phyloP scores from a whole-genome alignment of 176 grass and related monocot species.

The Oryza brachyantha region DNA sequence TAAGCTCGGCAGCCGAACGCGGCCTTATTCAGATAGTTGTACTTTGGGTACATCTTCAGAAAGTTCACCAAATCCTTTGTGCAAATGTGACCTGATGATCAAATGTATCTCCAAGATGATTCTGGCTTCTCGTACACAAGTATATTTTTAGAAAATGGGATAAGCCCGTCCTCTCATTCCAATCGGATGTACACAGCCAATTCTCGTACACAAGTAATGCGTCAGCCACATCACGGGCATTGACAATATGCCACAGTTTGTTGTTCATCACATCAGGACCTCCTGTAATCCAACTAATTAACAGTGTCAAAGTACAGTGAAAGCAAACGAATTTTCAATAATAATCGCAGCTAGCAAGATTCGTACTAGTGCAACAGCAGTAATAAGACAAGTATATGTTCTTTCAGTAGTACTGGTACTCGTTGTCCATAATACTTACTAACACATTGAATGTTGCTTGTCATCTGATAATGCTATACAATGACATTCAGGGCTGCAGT shows the following conservation, averaged over 20 bases:
- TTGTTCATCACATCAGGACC: slow-evolving; percentile 35
- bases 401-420: background rate
- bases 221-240: slow-evolving; percentile 54
- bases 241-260: slow-evolving; percentile 37
- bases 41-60: slow-evolving; percentile 40
- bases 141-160: too few relatives aligned
- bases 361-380: background rate
- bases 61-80: slow-evolving; percentile 41
- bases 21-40: slow-evolving; percentile 26
- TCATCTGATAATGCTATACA: background rate
- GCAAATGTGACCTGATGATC: slow-evolving; percentile 18
- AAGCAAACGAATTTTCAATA: background rate
- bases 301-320: background rate
- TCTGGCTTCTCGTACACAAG: slow-evolving; percentile 42
- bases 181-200: too few relatives aligned
- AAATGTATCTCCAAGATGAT: slow-evolving; percentile 43
- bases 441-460: background rate
- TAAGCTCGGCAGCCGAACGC: too few relatives aligned
- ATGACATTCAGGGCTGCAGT: background rate
- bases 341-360: background rate
- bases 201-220: slow-evolving; percentile 52
- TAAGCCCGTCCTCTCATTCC: too few relatives aligned
- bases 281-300: slow-evolving; percentile 18
- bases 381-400: background rate
- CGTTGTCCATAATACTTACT: background rate